Percentiles rank a stretch among this genome's conserved stretches.
These are phyloP conservation scores for Ampelomyces quisqualis DNA, from an alignment of 2,329 filamentous ascomycete genomes.

Conservation along the genomic window DNA sequence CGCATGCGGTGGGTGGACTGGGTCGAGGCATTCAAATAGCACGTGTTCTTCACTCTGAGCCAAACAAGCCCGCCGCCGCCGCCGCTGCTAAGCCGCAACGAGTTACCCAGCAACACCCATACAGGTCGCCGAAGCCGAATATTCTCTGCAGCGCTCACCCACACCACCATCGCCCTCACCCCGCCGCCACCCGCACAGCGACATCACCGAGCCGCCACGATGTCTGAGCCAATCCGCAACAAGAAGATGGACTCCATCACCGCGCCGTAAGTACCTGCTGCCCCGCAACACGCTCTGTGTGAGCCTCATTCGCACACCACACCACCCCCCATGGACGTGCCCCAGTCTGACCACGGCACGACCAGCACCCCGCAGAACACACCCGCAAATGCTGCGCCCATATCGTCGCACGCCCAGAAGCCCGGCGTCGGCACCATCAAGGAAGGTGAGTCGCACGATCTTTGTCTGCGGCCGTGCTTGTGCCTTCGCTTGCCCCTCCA, in stretches of 20 bases:
- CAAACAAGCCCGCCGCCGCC: conserved; percentile 25
- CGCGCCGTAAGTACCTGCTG: conserved; percentile 60
- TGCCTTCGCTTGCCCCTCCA: conserved; percentile 30
- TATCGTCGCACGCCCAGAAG: conserved; percentile 95
- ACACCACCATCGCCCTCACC: conserved; percentile 36
- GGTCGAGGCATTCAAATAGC: conserved; percentile 13
- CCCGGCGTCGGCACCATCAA: conserved; percentile 93
- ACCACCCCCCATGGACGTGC: conserved; percentile 30
- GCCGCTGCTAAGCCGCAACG: conserved; percentile 18
- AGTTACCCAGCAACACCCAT: conserved; percentile 21
- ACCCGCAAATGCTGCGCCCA: conserved; percentile 90
- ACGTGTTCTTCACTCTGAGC: conserved; percentile 16
- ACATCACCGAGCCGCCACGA: conserved; percentile 43
- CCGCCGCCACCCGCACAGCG: conserved; percentile 31
- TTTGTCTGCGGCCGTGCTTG: neutral
- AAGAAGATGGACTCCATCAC: conserved; percentile 63
- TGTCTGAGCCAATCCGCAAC: conserved; percentile 70
- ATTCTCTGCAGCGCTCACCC: conserved; percentile 37
- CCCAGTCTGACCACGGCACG: conserved; percentile 33
- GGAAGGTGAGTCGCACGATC: conserved; percentile 67
- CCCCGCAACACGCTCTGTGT: conserved; percentile 28
- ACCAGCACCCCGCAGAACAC: conserved; percentile 96
- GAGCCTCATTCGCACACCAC: conserved; percentile 4
- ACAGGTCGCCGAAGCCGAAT: too few relatives aligned
- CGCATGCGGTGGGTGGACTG: neutral